Percentiles rank a stretch among this genome's conserved stretches.
phyloP scores from a whole-genome alignment of 345 rosid species.

The Hevea brasiliensis region DNA sequence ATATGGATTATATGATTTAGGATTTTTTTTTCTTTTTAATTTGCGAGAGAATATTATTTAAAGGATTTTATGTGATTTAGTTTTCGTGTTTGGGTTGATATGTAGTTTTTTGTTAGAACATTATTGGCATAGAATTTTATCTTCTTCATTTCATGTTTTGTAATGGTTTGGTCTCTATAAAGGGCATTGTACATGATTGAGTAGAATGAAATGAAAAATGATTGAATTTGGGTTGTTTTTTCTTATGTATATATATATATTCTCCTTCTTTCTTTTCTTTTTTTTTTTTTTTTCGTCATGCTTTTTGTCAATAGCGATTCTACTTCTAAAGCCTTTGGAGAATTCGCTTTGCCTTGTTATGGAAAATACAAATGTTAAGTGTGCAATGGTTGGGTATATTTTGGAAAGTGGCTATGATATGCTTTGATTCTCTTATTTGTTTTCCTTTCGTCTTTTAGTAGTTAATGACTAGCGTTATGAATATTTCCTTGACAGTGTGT shows the following conservation, averaged over 20 bases:
- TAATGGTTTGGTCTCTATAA: not conserved
- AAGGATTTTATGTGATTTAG: not conserved
- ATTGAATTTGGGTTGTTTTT: not conserved
- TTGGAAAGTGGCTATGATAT: not conserved
- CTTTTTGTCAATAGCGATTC: not conserved
- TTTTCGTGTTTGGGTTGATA: not conserved
- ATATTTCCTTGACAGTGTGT: not conserved
- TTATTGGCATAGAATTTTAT: not conserved
- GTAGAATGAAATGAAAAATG: not conserved
- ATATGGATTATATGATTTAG: no score
- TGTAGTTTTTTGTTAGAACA: not conserved
- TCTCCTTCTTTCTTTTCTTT: no score
- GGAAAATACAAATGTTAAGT: not conserved
- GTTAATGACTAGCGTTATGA: not conserved
- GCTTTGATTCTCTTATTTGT: no score
- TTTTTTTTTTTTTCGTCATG: no score
- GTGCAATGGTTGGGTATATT: not conserved
- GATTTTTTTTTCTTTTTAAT: not conserved
- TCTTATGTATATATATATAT: no score
- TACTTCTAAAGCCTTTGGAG: not conserved
- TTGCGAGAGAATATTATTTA: not conserved
- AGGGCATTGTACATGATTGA: not conserved
- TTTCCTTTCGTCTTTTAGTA: not conserved
- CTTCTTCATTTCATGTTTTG: not conserved
- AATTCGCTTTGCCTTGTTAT: not conserved